Conservation (phyloP, 164 flowering plant genomes). For the Cinnamomum chago region DNA sequence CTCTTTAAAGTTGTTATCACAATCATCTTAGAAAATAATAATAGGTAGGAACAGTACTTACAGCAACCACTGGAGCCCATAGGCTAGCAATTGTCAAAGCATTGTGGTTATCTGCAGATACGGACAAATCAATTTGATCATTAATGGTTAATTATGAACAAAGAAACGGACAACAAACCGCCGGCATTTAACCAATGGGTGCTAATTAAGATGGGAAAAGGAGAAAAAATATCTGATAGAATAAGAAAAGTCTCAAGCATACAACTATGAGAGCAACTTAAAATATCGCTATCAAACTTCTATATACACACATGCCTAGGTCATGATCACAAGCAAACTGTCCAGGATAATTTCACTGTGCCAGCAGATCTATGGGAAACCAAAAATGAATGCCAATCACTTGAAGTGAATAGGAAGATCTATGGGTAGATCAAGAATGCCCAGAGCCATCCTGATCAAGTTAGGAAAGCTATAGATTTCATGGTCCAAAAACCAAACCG, state of each 20-base stretch:
- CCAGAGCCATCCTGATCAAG: too few relatives aligned
- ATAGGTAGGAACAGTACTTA: slow-evolving; percentile 37
- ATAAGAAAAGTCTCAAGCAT: background rate
- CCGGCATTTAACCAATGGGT: background rate
- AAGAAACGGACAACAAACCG: background rate
- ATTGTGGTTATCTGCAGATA: slow-evolving; percentile 84
- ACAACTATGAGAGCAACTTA: background rate
- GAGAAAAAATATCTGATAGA: background rate
- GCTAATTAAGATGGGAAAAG: background rate
- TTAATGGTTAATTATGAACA: background rate
- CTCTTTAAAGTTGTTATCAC: too few relatives aligned
- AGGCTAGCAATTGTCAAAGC: slow-evolving; percentile 74
- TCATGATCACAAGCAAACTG: too few relatives aligned
- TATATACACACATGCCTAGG: too few relatives aligned
- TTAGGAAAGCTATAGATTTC: too few relatives aligned
- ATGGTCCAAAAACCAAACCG: too few relatives aligned
- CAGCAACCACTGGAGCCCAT: slow-evolving; percentile 89
- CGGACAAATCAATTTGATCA: background rate
- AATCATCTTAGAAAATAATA: background rate
- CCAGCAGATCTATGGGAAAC: too few relatives aligned
- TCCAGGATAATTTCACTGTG: too few relatives aligned
- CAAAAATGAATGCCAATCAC: too few relatives aligned
- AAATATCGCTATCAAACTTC: too few relatives aligned
- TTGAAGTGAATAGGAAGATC: too few relatives aligned
- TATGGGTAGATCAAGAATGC: too few relatives aligned